Evolutionary conservation across 768 basidiomycete species (phyloP), one percentile per base, ranked within the genome.

Genomic region (Boletus bicolor): DNA sequence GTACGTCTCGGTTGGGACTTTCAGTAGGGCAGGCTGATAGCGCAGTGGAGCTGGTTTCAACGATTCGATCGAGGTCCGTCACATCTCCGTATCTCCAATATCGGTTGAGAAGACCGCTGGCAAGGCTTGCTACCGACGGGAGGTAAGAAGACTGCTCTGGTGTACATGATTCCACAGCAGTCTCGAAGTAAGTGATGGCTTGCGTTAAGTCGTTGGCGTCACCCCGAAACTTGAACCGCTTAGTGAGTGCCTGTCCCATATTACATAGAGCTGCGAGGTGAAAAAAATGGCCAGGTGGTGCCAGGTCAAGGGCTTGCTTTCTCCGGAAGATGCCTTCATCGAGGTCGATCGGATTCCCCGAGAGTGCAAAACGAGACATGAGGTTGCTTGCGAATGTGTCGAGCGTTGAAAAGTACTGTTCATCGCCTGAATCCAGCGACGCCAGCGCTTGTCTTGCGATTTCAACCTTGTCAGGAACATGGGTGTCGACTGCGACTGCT

Each of bases 291-390:
- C 55, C 64, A 28, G 65, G 54, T 19, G 64, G 59, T 15, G 62
- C 60, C 19, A 68, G 37, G n/a, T 58, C 47, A 7, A 71, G 61
- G 34, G 63, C 50, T 32, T 58, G 55, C 54, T 56, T 54, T 30
- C 35, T 47, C 15, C 49, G 38, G 7, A 46, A 24, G 44, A 76
- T 55, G 15, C 64, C 62, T 42, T 69, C 63, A 19, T 67, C 55
- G 21, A 75, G 55, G 44, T 72, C 70, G 6, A 50, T 39, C 14
- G 54, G 44, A 30, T 68, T 56, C 41, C 69, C 52, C 5, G 53
- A 57, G n/a, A 36, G 60, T 28, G 57, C 17, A 38, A 72, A 74
- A 35, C 64, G 65, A 21, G 54, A 39, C 44, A 64, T 35, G 17
- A 68, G 63, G 3, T 38, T 42, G 26, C 17, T 17, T 12, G 58